These are phyloP conservation scores for Naumovozyma castellii DNA, from an alignment of 805 yeast genomes.

Conservation along the genomic window DNA sequence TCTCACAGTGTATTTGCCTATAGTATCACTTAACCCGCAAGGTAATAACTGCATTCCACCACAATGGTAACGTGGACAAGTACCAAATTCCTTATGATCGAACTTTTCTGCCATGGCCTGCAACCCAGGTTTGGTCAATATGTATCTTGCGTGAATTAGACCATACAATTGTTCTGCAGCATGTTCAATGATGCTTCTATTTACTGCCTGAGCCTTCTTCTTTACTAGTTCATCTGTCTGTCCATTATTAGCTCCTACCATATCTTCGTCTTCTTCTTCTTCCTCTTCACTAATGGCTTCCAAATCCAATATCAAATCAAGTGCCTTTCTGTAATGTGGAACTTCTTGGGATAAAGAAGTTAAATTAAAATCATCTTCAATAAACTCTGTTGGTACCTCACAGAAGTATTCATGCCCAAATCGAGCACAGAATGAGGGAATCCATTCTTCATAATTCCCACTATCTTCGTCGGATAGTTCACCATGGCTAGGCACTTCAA, in stretches of 20 bases:
- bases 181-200: slow-evolving; percentile 64
- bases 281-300: slow-evolving; percentile 42
- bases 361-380: slow-evolving; percentile 92
- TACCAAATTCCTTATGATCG: slow-evolving; percentile 80
- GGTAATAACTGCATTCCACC: slow-evolving; percentile 87
- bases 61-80: slow-evolving; percentile 84
- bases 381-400: slow-evolving; percentile 83
- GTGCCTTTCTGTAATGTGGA: slow-evolving; percentile 84
- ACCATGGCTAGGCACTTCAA: slow-evolving; percentile 15
- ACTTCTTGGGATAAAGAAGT: slow-evolving; percentile 82
- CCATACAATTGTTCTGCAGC: slow-evolving; percentile 91
- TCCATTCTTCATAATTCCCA: slow-evolving; percentile 56
- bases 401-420: slow-evolving; percentile 87
- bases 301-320: slow-evolving; percentile 81
- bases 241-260: slow-evolving; percentile 11
- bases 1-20: slow-evolving; percentile 87
- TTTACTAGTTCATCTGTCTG: slow-evolving; percentile 1
- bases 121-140: slow-evolving; percentile 80
- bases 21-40: slow-evolving; percentile 80
- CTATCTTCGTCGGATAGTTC: slow-evolving; percentile 24
- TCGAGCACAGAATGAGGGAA: slow-evolving; percentile 64
- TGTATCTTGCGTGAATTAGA: slow-evolving; percentile 84
- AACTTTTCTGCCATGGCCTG: slow-evolving; percentile 90
- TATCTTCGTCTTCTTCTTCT: slow-evolving; percentile 10
- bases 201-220: slow-evolving; percentile 35